Base-by-base conservation (phyloP, 306 rosid species). In the Dryas alaskensis region DNA sequence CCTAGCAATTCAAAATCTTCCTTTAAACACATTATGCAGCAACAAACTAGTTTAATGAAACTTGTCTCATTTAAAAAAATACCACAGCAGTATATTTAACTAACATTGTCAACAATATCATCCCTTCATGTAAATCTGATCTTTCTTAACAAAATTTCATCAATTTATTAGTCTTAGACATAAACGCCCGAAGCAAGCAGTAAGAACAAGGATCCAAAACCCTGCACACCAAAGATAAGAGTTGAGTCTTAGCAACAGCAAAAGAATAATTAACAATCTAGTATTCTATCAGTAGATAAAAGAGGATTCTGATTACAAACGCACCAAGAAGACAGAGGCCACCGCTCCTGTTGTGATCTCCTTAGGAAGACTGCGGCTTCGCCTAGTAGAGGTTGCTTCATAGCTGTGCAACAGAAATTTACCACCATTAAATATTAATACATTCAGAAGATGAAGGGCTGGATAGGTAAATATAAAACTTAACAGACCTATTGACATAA, bases 181-280 rank as follows among this genome's bases (percentile, higher is more conserved):
- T 88, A 95, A 79, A 95, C 96, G 53, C 98, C 99, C 6, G 89
- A 80, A 53, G 99, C 92, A 76, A 95, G 88, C 79, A 95, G 88
- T 83, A 95, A 87, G 87, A 90, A 92, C 92, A 95, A 85, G 51
- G 97, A 87, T 44, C 98, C 99, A 60, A 95, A 81, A 60, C 84
- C 84, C 81, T 81, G 81, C 72, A 60, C 55, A 16, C 19, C n/a
- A 63, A 25, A 55, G 0, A 60, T 31, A 75, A 65, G 25, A 43
- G 10, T 10, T 1, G 27, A 25, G 10, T 14, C 37, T 46, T 25
- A 46, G 47, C n/a, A 22, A 59, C 14, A 8, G 5, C 25, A 11
- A 8, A 22, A 13, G 0, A 52, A 25, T 5, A 52, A 25, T 5
- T 22, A 71, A 31, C 46, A 1, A 59, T 16, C 53, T 1, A 4